These are phyloP conservation scores for Flaveria robusta DNA, from an alignment of 129 eudicot genomes.

Conservation along the genomic window DNA sequence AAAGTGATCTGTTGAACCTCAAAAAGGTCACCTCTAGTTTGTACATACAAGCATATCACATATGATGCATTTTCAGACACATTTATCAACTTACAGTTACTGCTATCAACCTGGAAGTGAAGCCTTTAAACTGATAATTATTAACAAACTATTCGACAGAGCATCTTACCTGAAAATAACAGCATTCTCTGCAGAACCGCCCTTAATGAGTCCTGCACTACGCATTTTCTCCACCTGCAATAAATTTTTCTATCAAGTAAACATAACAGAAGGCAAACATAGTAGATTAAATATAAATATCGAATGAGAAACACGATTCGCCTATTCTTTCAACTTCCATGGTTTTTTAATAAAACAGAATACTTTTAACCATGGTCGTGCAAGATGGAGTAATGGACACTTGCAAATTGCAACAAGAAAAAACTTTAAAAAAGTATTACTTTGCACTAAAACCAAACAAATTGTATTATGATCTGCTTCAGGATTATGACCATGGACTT, in stretches of 20 bases:
- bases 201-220: conserved; percentile 71
- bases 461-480: conserved; percentile 9
- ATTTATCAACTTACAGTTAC: conserved; percentile 1
- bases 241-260: background rate
- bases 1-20: background rate
- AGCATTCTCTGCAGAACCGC: conserved; percentile 91
- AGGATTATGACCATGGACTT: background rate
- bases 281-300: background rate
- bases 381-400: conserved; percentile 13
- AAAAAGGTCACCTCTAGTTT: conserved; percentile 7
- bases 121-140: conserved; percentile 13
- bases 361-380: conserved; percentile 7
- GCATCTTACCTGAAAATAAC: conserved; percentile 80
- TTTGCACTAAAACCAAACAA: conserved; percentile 6
- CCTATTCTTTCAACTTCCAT: background rate
- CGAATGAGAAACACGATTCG: conserved; percentile 14
- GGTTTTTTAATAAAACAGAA: background rate
- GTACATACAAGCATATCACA: background rate
- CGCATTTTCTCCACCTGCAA: conserved; percentile 89
- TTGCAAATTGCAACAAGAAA: background rate
- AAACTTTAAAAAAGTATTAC: background rate
- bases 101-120: background rate
- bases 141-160: conserved; percentile 6
- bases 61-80: background rate
- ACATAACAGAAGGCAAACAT: conserved; percentile 5